Evolutionary conservation across 768 basidiomycete species (phyloP), one percentile per base, ranked within the genome.

Genomic region (Phylloporus sp.): DNA sequence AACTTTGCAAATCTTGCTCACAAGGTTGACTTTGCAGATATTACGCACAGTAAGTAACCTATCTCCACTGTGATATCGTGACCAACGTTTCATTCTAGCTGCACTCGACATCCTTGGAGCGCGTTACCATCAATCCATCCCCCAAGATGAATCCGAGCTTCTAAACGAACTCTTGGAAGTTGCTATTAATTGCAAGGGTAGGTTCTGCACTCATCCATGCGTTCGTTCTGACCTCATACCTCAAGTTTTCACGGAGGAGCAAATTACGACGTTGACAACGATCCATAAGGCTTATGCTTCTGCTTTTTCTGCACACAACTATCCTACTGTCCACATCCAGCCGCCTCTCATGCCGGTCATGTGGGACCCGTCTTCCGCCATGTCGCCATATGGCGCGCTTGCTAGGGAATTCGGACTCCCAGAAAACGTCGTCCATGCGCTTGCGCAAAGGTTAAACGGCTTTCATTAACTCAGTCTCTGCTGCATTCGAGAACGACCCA

Each of bases 361-460:
- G 64, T 64, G 54, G 57, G 57, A 61, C 31, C 32, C 35, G n/a
- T 23, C 52, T 11, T 16, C 48, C 24, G 28, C 50, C 26, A 53
- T 50, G 41, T 57, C 58, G 36, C 75, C 61, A 48, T 81, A 64
- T 23, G 75, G 75, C 41, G 76, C 78, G 22, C 75, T 89, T n/a
- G 86, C 87, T 22, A 76, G 75, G 57, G 87, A 88, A 65, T 88
- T 88, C 54, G 86, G 86, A n/a, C 75, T 88, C 20, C 82, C 86
- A 48, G 72, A 86, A 28, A 76, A 82, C 38, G 63, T 88, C 24
- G 80, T 88, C 40, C 79, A 86, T 60, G 83, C 84, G 4, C 76
- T 88, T 40, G 82, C 79, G 35, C 81, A 85, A 54, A 76, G 85
- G 45, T 72, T 88, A 10, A 45, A 56, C 29, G 57, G 51, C 20